Conservation (phyloP, 1,139 yeast genomes). For the Pichia sorboxylosa region DNA sequence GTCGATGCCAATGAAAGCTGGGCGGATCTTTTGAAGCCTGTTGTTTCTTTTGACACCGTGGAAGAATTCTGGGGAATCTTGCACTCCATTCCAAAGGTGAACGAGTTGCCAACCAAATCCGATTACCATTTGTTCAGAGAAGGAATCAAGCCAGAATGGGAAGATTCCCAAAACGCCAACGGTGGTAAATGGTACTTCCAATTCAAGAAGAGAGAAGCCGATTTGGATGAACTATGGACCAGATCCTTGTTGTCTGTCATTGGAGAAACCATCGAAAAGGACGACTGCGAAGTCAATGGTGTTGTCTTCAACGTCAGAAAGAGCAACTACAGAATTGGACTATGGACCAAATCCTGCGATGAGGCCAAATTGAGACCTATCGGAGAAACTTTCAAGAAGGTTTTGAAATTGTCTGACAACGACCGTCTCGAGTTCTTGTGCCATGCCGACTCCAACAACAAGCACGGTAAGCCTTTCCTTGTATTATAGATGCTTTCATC, state of each 20-base stretch:
- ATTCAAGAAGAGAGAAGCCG: slow-evolving; percentile 50
- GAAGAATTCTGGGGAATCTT: slow-evolving; percentile 99
- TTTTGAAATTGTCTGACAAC: slow-evolving; percentile 54
- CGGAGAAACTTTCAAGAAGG: slow-evolving; percentile 79
- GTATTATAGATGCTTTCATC: no score
- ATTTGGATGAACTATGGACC: slow-evolving; percentile 88
- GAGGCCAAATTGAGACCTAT: slow-evolving; percentile 44
- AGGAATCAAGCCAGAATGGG: slow-evolving; percentile 98
- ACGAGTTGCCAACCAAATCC: slow-evolving; percentile 81
- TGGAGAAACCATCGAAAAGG: slow-evolving; percentile 90
- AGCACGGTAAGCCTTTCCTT: slow-evolving; percentile 12
- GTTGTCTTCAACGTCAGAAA: slow-evolving; percentile 84
- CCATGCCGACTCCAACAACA: slow-evolving; percentile 31
- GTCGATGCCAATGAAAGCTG: slow-evolving; percentile 73
- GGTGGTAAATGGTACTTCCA: slow-evolving; percentile 95
- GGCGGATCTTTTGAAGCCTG: slow-evolving; percentile 89
- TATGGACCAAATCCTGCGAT: slow-evolving; percentile 85
- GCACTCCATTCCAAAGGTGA: slow-evolving; percentile 87
- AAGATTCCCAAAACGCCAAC: slow-evolving; percentile 71
- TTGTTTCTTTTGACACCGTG: slow-evolving; percentile 80
- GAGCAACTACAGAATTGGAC: slow-evolving; percentile 72
- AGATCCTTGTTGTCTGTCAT: slow-evolving; percentile 81
- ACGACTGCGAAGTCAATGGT: slow-evolving; percentile 70
- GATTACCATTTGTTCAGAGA: slow-evolving; percentile 94
- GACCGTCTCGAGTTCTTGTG: slow-evolving; percentile 69